phyloP scores from a whole-genome alignment of 176 grass and related monocot species.

The Saccharum officinarum region DNA sequence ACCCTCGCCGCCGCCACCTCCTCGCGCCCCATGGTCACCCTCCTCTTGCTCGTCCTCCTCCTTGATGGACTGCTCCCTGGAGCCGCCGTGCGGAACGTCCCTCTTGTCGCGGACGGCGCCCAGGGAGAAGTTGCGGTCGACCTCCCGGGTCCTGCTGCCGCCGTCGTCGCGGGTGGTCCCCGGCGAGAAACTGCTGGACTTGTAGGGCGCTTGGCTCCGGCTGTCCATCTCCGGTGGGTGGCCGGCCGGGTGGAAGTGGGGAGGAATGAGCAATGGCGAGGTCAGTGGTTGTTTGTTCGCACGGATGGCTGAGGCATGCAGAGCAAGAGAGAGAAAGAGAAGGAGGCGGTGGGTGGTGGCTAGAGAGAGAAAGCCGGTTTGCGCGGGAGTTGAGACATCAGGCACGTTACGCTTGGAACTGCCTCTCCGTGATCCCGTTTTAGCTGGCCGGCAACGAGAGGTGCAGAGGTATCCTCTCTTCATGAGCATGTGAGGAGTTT shows the following conservation, averaged over 20 bases:
- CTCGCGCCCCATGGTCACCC: not conserved
- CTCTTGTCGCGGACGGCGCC: conserved; percentile 46
- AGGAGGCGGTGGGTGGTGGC: conserved; percentile 12
- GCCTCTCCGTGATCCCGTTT: conserved; percentile 15
- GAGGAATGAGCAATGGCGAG: conserved; percentile 29
- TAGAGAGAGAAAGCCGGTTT: not conserved
- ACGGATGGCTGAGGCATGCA: conserved; percentile 35
- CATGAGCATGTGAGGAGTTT: not conserved
- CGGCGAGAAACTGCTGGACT: conserved; percentile 49
- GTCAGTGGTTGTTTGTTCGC: conserved; percentile 28
- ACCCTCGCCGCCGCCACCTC: not conserved
- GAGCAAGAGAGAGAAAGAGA: conserved; percentile 31
- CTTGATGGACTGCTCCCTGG: conserved; percentile 54
- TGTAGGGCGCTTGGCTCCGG: conserved; percentile 47
- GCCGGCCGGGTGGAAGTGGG: conserved; percentile 27
- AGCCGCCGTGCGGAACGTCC: not conserved
- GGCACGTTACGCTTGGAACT: conserved; percentile 30
- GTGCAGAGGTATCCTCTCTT: not conserved
- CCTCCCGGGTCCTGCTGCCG: conserved; percentile 52
- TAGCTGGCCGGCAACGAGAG: conserved; percentile 30
- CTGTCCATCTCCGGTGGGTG: conserved; percentile 50
- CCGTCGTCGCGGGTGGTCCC: conserved; percentile 49
- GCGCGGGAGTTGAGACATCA: conserved; percentile 33
- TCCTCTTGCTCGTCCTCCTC: conserved; percentile 71
- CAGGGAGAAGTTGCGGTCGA: conserved; percentile 84